Percentiles rank a stretch among this genome's conserved stretches.
phyloP scores from a whole-genome alignment of 169 alveolate species.

The Besnoitia besnoiti region DNA sequence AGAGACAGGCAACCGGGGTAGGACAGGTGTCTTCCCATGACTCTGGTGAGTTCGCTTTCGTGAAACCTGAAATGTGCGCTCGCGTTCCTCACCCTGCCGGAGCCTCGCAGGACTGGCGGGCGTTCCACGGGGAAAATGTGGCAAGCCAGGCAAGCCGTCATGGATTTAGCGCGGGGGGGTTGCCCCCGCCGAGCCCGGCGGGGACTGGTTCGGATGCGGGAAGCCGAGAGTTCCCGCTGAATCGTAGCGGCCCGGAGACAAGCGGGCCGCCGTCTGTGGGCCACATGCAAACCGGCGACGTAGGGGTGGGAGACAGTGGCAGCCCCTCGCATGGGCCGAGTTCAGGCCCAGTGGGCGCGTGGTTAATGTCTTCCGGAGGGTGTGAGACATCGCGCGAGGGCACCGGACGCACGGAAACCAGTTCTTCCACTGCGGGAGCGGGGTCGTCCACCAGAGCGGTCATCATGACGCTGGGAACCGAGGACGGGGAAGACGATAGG shows the following conservation, averaged over 20 bases:
- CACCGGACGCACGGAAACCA: background rate
- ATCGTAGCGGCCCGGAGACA: background rate
- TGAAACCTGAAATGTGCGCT: background rate
- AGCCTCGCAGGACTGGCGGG: background rate
- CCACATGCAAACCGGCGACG: background rate
- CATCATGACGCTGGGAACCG: slow-evolving; percentile 9
- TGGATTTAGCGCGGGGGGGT: background rate
- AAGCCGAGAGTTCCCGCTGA: background rate
- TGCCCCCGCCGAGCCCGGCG: background rate
- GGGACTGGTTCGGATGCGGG: background rate
- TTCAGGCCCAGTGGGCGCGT: background rate
- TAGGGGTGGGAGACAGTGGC: background rate
- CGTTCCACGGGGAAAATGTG: background rate
- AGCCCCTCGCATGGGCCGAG: background rate
- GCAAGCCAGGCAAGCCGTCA: background rate
- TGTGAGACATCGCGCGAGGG: background rate
- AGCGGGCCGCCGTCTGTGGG: background rate
- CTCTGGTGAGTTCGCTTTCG: background rate
- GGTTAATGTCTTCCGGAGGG: background rate
- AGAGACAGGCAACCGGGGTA: background rate
- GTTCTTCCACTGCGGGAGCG: background rate
- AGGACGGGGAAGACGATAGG: slow-evolving; percentile 21
- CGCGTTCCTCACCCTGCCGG: background rate
- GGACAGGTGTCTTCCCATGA: background rate
- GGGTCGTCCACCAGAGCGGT: background rate